A percentile compares a stretch with the other conserved stretches of the same genome.
Conservation (phyloP, 1,284 basidiomycete species). For the Pascua sp. region DNA sequence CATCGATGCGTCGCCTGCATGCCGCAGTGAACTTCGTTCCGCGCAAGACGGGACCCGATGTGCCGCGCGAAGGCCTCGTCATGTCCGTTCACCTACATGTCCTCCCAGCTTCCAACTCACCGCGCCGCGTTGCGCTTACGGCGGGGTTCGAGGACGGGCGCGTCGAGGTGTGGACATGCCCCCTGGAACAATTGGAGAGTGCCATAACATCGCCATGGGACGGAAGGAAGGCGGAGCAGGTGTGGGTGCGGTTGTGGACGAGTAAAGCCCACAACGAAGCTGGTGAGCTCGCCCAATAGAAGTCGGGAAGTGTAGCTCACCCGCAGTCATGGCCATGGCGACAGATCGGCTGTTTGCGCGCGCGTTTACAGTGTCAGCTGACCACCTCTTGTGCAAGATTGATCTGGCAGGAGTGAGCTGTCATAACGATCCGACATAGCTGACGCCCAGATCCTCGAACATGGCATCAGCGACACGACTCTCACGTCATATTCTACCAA, state of each 20-base stretch:
- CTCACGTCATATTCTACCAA: conserved; percentile 55
- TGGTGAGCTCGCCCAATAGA: conserved; percentile 56
- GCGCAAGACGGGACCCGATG: not conserved
- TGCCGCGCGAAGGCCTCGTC: conserved; percentile 61
- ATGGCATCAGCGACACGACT: not conserved
- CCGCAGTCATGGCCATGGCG: conserved; percentile 76
- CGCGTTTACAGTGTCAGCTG: conserved; percentile 76
- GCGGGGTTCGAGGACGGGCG: conserved; percentile 78
- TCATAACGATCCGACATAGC: too few relatives aligned
- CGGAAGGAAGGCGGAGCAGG: conserved; percentile 33
- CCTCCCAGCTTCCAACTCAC: conserved; percentile 1
- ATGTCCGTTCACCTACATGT: conserved; percentile 73
- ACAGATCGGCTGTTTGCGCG: conserved; percentile 60
- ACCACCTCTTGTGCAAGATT: conserved; percentile 71
- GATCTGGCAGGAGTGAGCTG: conserved; percentile 18
- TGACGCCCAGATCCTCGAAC: conserved; percentile 4
- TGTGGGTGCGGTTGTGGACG: conserved; percentile 70
- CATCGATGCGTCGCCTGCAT: conserved; percentile 63
- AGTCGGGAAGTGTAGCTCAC: conserved; percentile 42
- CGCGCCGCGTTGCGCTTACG: conserved; percentile 55
- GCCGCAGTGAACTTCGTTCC: conserved; percentile 55
- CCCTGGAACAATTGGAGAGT: not conserved
- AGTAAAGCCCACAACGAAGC: conserved; percentile 71
- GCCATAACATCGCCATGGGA: conserved; percentile 15
- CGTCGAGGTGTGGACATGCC: conserved; percentile 62